phyloP scores from a whole-genome alignment of 1,284 basidiomycete genomes.

The Fomitiporia mediterranea region DNA sequence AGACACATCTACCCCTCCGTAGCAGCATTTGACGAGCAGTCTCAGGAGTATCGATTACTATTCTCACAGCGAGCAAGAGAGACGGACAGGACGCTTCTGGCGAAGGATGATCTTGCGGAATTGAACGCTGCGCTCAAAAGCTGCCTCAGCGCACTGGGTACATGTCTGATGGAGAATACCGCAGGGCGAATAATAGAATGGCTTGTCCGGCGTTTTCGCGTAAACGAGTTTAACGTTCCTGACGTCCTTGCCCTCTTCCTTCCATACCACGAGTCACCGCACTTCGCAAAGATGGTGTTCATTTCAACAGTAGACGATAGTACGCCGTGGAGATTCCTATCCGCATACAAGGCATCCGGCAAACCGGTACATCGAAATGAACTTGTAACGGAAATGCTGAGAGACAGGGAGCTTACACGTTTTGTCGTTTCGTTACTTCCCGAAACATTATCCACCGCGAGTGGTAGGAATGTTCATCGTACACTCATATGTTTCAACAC shows the following conservation, averaged over 20 bases:
- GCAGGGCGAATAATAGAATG: conserved; percentile 92
- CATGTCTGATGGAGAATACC: conserved; percentile 78
- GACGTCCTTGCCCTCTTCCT: conserved; percentile 81
- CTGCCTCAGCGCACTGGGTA: conserved; percentile 72
- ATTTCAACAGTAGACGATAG: conserved; percentile 68
- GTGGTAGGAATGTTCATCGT: conserved; percentile 47
- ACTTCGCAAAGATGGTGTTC: conserved; percentile 91
- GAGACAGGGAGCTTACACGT: conserved; percentile 67
- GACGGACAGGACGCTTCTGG: conserved; percentile 80
- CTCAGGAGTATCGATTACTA: conserved; percentile 32
- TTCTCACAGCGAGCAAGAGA: conserved; percentile 79
- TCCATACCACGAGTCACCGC: conserved; percentile 92
- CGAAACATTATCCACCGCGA: conserved; percentile 37
- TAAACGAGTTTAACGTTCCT: conserved; percentile 91
- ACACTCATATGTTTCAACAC: conserved; percentile 84
- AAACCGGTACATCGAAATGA: conserved; percentile 65
- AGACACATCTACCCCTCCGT: conserved; percentile 59
- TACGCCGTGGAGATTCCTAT: conserved; percentile 60
- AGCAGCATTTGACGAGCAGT: conserved; percentile 52
- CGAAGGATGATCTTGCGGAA: conserved; percentile 55
- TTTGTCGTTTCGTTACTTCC: conserved; percentile 67
- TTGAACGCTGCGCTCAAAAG: conserved; percentile 58
- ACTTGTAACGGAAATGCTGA: conserved; percentile 71
- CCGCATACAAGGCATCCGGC: conserved; percentile 71
- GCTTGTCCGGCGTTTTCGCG: conserved; percentile 91